These are phyloP conservation scores for Pseudogymnoascus sp. DNA, from an alignment of 2,329 filamentous ascomycete genomes.

Conservation along the genomic window DNA sequence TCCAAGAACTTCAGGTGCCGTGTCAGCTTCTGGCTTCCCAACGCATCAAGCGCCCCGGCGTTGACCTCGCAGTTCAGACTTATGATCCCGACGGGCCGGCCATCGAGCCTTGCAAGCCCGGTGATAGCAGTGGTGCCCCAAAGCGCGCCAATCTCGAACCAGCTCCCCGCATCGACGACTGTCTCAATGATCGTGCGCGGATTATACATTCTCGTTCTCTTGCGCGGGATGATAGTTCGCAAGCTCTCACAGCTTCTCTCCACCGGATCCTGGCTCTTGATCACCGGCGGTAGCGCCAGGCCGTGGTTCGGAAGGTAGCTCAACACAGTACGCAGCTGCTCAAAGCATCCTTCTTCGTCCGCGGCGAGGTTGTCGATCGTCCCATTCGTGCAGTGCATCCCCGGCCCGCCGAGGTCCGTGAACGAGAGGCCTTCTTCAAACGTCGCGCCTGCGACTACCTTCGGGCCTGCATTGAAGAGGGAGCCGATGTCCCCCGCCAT, in stretches of 20 bases:
- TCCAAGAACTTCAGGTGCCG: constrained; percentile 57
- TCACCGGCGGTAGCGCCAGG: constrained; percentile 44
- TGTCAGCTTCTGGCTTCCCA: constrained; percentile 53
- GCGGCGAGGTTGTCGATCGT: constrained; percentile 58
- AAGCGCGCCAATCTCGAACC: constrained; percentile 57
- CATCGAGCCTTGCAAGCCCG: constrained; percentile 51
- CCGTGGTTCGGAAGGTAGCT: constrained; percentile 53
- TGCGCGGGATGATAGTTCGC: constrained; percentile 49
- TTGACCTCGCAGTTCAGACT: constrained; percentile 55
- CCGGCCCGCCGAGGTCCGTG: constrained; percentile 52
- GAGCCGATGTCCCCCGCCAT: constrained; percentile 57
- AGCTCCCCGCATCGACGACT: constrained; percentile 48
- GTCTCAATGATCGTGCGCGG: constrained; percentile 48
- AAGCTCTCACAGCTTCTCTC: constrained; percentile 42
- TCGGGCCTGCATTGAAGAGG: constrained; percentile 57
- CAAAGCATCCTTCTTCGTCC: constrained; percentile 54
- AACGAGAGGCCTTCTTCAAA: constrained; percentile 56
- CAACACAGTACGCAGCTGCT: constrained; percentile 51
- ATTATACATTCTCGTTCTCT: constrained; percentile 53
- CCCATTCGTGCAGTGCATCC: constrained; percentile 57
- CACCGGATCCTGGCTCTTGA: constrained; percentile 41
- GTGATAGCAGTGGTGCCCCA: constrained; percentile 58
- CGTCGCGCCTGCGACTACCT: constrained; percentile 54
- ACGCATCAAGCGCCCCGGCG: constrained; percentile 53
- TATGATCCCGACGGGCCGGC: constrained; percentile 51